These are phyloP conservation scores for Lasiodiplodia gonubiensis DNA, from an alignment of 2,329 filamentous ascomycete genomes.

Conservation along the genomic window DNA sequence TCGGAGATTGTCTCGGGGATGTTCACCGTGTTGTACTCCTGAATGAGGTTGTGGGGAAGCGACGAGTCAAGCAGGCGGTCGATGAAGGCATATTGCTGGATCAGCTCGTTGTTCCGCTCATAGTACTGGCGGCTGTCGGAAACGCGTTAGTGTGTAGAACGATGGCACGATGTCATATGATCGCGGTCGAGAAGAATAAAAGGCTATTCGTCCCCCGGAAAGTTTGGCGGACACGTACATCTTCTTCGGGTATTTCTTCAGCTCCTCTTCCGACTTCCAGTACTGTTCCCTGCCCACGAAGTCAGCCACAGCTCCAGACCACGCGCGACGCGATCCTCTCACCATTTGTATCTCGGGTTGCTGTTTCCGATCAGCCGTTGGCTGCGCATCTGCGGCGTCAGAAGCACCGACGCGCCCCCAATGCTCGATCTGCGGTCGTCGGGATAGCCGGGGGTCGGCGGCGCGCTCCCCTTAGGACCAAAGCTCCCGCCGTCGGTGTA, in stretches of 20 bases:
- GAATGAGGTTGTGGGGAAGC: slow-evolving; percentile 87
- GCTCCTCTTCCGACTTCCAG: slow-evolving; percentile 79
- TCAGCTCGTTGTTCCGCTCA: slow-evolving; percentile 83
- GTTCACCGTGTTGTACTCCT: slow-evolving; percentile 76
- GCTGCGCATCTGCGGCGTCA: slow-evolving; percentile 73
- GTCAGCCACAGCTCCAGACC: neutral
- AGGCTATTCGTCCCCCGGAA: neutral
- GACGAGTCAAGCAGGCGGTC: slow-evolving; percentile 89
- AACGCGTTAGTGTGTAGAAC: slow-evolving; percentile 5
- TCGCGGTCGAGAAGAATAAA: neutral
- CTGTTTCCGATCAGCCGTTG: slow-evolving; percentile 87
- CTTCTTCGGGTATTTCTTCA: slow-evolving; percentile 73
- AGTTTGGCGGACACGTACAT: slow-evolving; percentile 55
- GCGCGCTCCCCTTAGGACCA: slow-evolving; percentile 38
- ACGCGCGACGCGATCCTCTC: slow-evolving; percentile 24
- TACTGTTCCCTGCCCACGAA: slow-evolving; percentile 67
- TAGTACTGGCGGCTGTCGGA: slow-evolving; percentile 75
- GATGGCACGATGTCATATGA: slow-evolving; percentile 30
- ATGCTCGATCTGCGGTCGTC: slow-evolving; percentile 45
- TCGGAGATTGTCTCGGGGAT: slow-evolving; percentile 79
- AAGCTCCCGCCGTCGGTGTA: slow-evolving; percentile 36
- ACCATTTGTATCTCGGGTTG: slow-evolving; percentile 84
- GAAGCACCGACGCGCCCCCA: slow-evolving; percentile 49
- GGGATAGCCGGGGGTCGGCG: slow-evolving; percentile 31
- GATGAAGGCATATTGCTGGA: slow-evolving; percentile 93